phyloP scores from a whole-genome alignment of 345 rosid genomes.

The Murraya koenigii region DNA sequence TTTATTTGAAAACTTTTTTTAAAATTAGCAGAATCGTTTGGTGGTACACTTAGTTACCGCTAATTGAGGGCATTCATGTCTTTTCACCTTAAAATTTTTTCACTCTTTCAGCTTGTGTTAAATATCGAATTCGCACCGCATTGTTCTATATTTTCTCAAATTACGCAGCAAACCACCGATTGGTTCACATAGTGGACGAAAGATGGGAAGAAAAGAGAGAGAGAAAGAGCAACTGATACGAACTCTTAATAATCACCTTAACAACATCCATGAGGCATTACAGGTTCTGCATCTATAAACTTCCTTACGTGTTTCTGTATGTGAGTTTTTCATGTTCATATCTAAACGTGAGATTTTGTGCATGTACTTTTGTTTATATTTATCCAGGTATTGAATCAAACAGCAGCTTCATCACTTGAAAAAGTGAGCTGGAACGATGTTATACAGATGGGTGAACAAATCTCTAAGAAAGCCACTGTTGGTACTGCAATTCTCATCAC shows the following conservation, averaged over 20 bases:
- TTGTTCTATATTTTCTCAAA: background rate
- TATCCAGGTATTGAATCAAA: conserved; percentile 51
- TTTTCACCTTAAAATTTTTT: background rate
- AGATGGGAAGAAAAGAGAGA: conserved; percentile 57
- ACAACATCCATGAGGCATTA: conserved; percentile 68
- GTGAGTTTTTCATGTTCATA: background rate
- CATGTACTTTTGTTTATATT: background rate
- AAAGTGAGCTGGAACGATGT: conserved; percentile 71
- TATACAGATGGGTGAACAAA: conserved; percentile 70
- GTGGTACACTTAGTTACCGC: no score
- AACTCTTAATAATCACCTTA: conserved; percentile 48
- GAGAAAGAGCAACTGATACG: conserved; percentile 53
- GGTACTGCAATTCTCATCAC: conserved; percentile 34
- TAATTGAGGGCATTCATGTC: background rate
- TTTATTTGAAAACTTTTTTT: no score
- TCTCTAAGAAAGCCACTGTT: conserved; percentile 83
- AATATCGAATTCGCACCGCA: background rate
- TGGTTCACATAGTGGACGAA: background rate
- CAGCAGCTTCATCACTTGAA: conserved; percentile 44
- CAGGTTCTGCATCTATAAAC: conserved; percentile 40
- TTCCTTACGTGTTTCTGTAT: background rate
- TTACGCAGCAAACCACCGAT: background rate
- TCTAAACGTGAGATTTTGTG: background rate
- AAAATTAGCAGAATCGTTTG: no score
- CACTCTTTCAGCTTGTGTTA: background rate